Percentiles rank a stretch among this genome's conserved stretches.
Evolutionary conservation across 805 yeast species (phyloP).

Genomic region (Debaryomyces maramus): DNA sequence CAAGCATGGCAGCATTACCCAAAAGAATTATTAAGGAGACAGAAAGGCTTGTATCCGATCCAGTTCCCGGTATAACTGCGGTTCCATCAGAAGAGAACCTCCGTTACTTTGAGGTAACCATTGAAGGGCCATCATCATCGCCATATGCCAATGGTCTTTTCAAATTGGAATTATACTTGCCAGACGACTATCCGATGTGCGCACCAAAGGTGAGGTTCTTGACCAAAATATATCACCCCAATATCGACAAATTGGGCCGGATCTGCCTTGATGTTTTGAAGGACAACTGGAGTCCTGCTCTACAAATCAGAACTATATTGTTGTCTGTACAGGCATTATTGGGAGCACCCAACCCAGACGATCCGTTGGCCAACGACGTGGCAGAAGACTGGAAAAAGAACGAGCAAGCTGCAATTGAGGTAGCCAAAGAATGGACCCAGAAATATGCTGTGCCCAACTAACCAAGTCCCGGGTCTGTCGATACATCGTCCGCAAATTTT

Average conservation of each 20-base stretch:
- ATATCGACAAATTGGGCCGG: conserved; percentile 91
- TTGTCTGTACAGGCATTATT: conserved; percentile 89
- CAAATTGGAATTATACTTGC: conserved; percentile 80
- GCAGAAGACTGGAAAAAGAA: conserved; percentile 95
- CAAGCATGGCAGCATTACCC: conserved; percentile 62
- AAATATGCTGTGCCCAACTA: conserved; percentile 46
- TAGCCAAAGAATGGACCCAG: conserved; percentile 76
- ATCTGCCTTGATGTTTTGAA: conserved; percentile 94
- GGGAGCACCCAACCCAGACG: conserved; percentile 97
- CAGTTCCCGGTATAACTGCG: conserved; percentile 95
- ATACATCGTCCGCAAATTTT: no score
- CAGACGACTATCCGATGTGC: conserved; percentile 97
- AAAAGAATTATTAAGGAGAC: conserved; percentile 97
- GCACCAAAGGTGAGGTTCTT: conserved; percentile 95
- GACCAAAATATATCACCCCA: conserved; percentile 94
- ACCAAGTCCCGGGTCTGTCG: no score
- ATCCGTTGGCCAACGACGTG: conserved; percentile 96
- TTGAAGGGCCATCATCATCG: conserved; percentile 87
- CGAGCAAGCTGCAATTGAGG: conserved; percentile 74
- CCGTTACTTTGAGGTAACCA: conserved; percentile 87
- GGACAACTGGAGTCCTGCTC: conserved; percentile 96
- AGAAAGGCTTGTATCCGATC: conserved; percentile 86
- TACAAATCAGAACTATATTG: conserved; percentile 89
- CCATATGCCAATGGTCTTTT: conserved; percentile 87
- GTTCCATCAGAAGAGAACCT: conserved; percentile 91